Evolutionary conservation across 495 filamentous ascomycete species (phyloP).

Genomic region (Hamigera avellanea): DNA sequence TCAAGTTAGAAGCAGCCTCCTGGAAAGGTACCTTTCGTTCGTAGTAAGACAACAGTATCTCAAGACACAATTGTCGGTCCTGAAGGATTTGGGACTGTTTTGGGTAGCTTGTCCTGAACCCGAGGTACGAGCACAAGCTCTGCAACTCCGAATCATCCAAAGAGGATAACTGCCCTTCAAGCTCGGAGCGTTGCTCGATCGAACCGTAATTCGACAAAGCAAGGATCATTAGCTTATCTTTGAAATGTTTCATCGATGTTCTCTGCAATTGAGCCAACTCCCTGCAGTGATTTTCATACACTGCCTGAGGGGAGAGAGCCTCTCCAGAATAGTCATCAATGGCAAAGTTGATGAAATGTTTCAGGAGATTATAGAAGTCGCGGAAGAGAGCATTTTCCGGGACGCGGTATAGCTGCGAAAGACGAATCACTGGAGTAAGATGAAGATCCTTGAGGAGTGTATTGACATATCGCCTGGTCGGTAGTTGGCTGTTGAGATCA

Average conservation of each 20-base stretch:
- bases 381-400: slow-evolving; percentile 68
- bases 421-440: slow-evolving; percentile 64
- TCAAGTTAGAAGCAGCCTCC: slow-evolving; percentile 58
- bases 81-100: slow-evolving; percentile 47
- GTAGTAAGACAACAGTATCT: slow-evolving; percentile 64
- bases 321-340: slow-evolving; percentile 85
- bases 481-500: slow-evolving; percentile 86
- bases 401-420: slow-evolving; percentile 67
- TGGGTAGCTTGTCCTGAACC: slow-evolving; percentile 71
- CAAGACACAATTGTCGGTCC: slow-evolving; percentile 58
- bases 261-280: slow-evolving; percentile 71
- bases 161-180: slow-evolving; percentile 62
- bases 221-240: slow-evolving; percentile 79
- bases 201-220: slow-evolving; percentile 87
- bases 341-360: slow-evolving; percentile 78
- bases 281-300: slow-evolving; percentile 69
- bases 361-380: slow-evolving; percentile 66
- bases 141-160: slow-evolving; percentile 64
- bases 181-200: slow-evolving; percentile 65
- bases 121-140: slow-evolving; percentile 57
- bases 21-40: slow-evolving; percentile 77
- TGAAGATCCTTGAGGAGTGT: slow-evolving; percentile 85
- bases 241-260: slow-evolving; percentile 70
- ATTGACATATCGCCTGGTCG: slow-evolving; percentile 89
- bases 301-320: slow-evolving; percentile 56